These are phyloP conservation scores for Coprinellus micaceus DNA, from an alignment of 768 basidiomycete genomes.

Conservation along the genomic window DNA sequence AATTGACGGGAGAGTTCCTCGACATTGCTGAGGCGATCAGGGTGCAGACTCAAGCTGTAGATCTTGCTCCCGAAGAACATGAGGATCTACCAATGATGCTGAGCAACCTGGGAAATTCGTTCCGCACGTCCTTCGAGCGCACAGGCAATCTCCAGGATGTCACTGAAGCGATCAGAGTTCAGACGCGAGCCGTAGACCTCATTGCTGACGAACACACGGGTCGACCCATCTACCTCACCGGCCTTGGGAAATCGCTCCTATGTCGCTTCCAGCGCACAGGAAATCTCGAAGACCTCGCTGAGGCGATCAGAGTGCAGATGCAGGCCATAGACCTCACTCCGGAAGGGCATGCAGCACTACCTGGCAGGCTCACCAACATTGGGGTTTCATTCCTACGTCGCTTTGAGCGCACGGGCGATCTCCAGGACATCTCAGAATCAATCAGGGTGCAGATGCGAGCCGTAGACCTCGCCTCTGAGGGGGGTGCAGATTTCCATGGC, in stretches of 20 bases:
- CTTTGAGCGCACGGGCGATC: slow-evolving; percentile 6
- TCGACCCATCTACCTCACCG: neutral
- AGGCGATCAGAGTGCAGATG: slow-evolving; percentile 9
- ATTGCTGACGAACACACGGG: neutral
- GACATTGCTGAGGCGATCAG: slow-evolving; percentile 24
- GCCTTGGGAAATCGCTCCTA: slow-evolving; percentile 15
- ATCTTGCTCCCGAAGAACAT: too few species aligned
- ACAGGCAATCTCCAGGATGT: slow-evolving; percentile 17
- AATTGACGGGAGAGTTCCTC: slow-evolving; percentile 17
- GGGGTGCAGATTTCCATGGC: neutral
- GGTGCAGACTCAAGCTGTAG: neutral
- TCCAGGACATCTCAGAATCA: slow-evolving; percentile 11
- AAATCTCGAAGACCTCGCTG: slow-evolving; percentile 9
- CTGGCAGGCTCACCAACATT: slow-evolving; percentile 1
- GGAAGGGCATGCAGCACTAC: slow-evolving; percentile 4
- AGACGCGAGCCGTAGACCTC: slow-evolving; percentile 2
- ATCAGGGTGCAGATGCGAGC: slow-evolving; percentile 9
- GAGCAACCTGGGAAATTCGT: too few species aligned
- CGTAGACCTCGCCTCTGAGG: neutral
- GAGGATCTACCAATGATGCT: too few species aligned
- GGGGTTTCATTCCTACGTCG: slow-evolving; percentile 11
- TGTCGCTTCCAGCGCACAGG: slow-evolving; percentile 2
- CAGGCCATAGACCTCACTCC: slow-evolving; percentile 9
- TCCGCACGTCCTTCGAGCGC: slow-evolving; percentile 17
- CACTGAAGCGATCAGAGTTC: slow-evolving; percentile 7